Conservation (phyloP, 1,284 basidiomycete genomes). For the Moesziomyces globuligerus region DNA sequence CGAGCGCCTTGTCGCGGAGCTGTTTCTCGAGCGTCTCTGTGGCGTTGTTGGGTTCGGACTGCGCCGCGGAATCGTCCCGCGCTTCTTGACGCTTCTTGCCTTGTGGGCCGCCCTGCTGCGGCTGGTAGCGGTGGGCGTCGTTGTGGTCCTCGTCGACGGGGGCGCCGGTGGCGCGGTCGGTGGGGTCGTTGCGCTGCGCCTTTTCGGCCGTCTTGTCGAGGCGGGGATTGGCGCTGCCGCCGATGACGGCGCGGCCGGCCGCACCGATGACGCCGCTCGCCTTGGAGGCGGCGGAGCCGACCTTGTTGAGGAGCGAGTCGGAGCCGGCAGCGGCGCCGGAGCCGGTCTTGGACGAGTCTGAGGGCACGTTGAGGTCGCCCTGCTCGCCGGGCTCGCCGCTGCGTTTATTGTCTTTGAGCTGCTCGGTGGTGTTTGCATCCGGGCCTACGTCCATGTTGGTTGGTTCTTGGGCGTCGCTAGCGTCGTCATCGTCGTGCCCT, state of each 20-base stretch:
- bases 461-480: background rate
- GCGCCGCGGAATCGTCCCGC: background rate
- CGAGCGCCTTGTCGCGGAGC: conserved; percentile 18
- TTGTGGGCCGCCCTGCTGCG: conserved; percentile 21
- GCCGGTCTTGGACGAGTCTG: conserved; percentile 35
- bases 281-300: conserved; percentile 70
- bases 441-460: background rate
- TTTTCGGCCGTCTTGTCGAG: conserved; percentile 42
- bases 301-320: conserved; percentile 33
- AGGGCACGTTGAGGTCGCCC: conserved; percentile 30
- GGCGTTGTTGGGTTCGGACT: conserved; percentile 14
- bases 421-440: conserved; percentile 1
- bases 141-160: conserved; percentile 18
- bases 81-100: conserved; percentile 36
- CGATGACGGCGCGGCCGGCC: conserved; percentile 42
- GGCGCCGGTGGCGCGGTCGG: conserved; percentile 15
- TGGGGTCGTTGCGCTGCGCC: conserved; percentile 19
- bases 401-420: conserved; percentile 28
- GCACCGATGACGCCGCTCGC: conserved; percentile 77
- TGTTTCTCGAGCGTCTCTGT: conserved; percentile 35
- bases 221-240: conserved; percentile 21
- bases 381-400: conserved; percentile 23
- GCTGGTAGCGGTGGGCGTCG: conserved; percentile 26
- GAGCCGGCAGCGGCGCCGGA: conserved; percentile 37
- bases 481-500: background rate